Evolutionary conservation across 2,329 filamentous ascomycete species (phyloP).

Genomic region (Colletotrichum horii): DNA sequence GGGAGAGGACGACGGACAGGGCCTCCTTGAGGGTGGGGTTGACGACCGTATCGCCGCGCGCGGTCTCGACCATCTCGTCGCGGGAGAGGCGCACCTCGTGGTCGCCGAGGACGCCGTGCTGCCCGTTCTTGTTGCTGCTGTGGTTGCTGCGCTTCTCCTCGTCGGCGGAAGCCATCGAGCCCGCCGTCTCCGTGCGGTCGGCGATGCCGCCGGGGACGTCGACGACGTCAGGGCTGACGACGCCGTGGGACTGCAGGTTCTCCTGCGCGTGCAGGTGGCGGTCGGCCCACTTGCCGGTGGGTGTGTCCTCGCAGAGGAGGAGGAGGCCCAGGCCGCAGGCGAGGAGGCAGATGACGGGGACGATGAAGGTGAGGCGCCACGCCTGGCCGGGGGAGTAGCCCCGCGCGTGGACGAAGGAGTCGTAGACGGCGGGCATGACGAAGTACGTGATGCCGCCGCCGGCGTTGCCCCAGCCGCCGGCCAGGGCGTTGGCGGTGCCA

Average conservation of each 20-base stretch:
- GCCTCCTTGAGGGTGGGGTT: slow-evolving; percentile 61
- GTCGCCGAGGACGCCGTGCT: slow-evolving; percentile 39
- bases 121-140: slow-evolving; percentile 28
- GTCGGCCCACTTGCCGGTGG: slow-evolving; percentile 81
- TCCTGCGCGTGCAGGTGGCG: slow-evolving; percentile 64
- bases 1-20: slow-evolving; percentile 50
- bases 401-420: slow-evolving; percentile 68
- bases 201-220: slow-evolving; percentile 55
- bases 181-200: slow-evolving; percentile 35
- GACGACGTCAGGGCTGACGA: slow-evolving; percentile 52
- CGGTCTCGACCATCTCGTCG: slow-evolving; percentile 58
- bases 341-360: slow-evolving; percentile 80
- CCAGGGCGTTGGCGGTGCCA: slow-evolving; percentile 84
- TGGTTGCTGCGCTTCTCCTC: slow-evolving; percentile 39
- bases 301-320: slow-evolving; percentile 79
- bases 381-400: slow-evolving; percentile 70
- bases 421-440: slow-evolving; percentile 88
- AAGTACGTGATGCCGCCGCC: slow-evolving; percentile 94
- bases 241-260: slow-evolving; percentile 52
- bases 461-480: slow-evolving; percentile 85
- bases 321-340: slow-evolving; percentile 71
- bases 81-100: slow-evolving; percentile 52
- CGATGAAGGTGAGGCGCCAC: slow-evolving; percentile 85
- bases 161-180: slow-evolving; percentile 30
- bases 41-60: slow-evolving; percentile 55